A percentile compares a stretch with the other conserved stretches of the same genome.
phyloP scores from a whole-genome alignment of 1,139 yeast genomes.

The Lodderomyces elongisporus region DNA sequence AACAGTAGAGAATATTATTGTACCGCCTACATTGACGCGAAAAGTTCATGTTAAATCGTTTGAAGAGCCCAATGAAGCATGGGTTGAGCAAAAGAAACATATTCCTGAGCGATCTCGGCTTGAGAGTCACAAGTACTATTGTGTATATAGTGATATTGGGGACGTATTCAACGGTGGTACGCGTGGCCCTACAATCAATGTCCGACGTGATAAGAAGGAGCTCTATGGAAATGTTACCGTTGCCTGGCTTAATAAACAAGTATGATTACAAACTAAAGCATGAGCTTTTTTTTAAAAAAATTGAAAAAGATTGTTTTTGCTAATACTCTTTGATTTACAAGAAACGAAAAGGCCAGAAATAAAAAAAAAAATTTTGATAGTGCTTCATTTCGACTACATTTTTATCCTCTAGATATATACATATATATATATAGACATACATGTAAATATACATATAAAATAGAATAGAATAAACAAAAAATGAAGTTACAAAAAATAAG shows the following conservation, averaged over 20 bases:
- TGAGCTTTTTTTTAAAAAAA: too few species aligned
- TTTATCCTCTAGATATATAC: too few species aligned
- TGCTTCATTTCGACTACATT: too few species aligned
- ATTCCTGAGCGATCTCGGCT: constrained; percentile 9
- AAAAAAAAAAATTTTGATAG: too few species aligned
- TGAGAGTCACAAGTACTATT: constrained; percentile 22
- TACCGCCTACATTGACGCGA: constrained; percentile 19
- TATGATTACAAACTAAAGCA: too few species aligned
- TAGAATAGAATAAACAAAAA: too few species aligned
- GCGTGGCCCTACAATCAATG: constrained; percentile 16
- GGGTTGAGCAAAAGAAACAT: constrained; percentile 15
- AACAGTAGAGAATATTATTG: constrained; percentile 18
- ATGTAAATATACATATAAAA: too few species aligned
- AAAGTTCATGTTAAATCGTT: constrained; percentile 14
- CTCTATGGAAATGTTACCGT: constrained; percentile 15
- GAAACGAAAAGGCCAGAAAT: too few species aligned
- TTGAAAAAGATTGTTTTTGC: too few species aligned
- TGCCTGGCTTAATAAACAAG: constrained; percentile 20
- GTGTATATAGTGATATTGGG: constrained; percentile 34
- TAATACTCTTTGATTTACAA: too few species aligned
- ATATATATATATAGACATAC: too few species aligned
- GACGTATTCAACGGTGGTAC: constrained; percentile 14
- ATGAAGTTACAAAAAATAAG: background rate
- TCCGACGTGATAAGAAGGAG: constrained; percentile 11
- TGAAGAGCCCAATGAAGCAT: constrained; percentile 24